A percentile compares a stretch with the other conserved stretches of the same genome.
These are phyloP conservation scores for Phaeodactylum tricornutum DNA, from an alignment of 108 stramenopile species.

Conservation along the genomic window DNA sequence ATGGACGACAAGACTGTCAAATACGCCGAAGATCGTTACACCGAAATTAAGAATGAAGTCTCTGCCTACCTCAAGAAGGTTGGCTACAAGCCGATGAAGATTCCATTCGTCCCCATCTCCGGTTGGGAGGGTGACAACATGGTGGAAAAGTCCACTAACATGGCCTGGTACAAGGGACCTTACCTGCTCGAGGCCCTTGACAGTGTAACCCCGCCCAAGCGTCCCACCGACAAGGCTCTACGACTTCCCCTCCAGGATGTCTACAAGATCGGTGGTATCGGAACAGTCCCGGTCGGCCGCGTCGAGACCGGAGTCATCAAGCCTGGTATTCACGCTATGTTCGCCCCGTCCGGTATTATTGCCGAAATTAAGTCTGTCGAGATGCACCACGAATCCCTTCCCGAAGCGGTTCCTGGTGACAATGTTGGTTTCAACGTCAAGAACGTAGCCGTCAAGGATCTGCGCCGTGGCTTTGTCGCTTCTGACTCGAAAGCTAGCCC, in stretches of 20 bases:
- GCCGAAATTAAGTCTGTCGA: conserved; percentile 90
- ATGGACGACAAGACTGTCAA: conserved; percentile 90
- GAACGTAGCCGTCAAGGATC: conserved; percentile 84
- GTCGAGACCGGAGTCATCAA: conserved; percentile 91
- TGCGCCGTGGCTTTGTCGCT: conserved; percentile 86
- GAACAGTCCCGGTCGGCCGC: conserved; percentile 90
- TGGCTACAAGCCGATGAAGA: conserved; percentile 76
- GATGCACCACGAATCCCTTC: conserved; percentile 86
- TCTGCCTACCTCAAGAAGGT: conserved; percentile 43
- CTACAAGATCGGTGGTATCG: conserved; percentile 92
- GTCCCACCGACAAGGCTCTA: conserved; percentile 88
- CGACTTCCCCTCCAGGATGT: conserved; percentile 94
- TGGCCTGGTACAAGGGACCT: conserved; percentile 94
- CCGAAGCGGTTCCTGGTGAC: conserved; percentile 84
- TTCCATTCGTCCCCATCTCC: conserved; percentile 93
- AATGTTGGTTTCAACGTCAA: conserved; percentile 95
- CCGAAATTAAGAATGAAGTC: conserved; percentile 81
- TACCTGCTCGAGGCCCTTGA: conserved; percentile 90
- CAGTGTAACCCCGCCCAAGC: conserved; percentile 72
- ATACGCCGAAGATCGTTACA: conserved; percentile 81
- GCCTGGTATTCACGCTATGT: conserved; percentile 77
- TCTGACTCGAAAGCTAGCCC: conserved; percentile 62
- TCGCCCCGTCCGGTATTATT: conserved; percentile 71
- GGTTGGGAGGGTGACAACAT: conserved; percentile 95
- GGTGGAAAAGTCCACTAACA: conserved; percentile 77